Evolutionary conservation across 805 yeast genomes (phyloP), one percentile per base, ranked within the genome.

Genomic region (Debaryomyces prosopidis): DNA sequence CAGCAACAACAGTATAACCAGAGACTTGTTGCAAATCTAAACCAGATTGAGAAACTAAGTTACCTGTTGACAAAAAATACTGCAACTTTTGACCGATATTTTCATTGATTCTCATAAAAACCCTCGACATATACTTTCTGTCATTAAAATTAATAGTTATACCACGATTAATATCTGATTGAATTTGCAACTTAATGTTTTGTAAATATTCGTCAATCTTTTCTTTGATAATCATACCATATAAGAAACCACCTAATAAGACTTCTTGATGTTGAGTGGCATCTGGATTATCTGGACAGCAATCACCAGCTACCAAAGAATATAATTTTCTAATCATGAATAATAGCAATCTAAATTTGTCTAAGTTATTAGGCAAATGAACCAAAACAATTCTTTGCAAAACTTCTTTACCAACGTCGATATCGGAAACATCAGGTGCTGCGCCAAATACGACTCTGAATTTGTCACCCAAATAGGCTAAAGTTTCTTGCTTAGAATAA

Each of bases 221-320:
- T 70, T 94, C 99, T 67, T 94, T 94, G 59, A 94, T 68, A 54
- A 94, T 92, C 96, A 91, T 91, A 55, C 97, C 97, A 58, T 89
- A 94, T 44, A 94, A 75, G 79, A 94, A 89, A 12, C 99, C 99
- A 52, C 98, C 98, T 46, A 94, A 77, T 51, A 94, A 71, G 27
- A 94, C 88, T 71, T 94, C 99, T 71, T 94, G 99, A 76, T 94
- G 97, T 76, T 94, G 99, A 8, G 97, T 89, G 40, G 98, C 96
- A 84, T 94, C 99, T 64, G 99, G 99, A 71, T 94, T 94, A 68
- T 94, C 99, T 14, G 97, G 92, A 43, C 91, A 75, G 68, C 97
- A 92, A 63, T 92, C 97, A 49, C 97, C 97, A 31, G 97, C 97
- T 37, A 92, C 98, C 52, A 94, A 77, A 0, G 98, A 79, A 66